Percentiles rank a stretch among this genome's conserved stretches.
Conservation (phyloP, 1,139 yeast species). For the Sugiyamaella xylanicola region DNA sequence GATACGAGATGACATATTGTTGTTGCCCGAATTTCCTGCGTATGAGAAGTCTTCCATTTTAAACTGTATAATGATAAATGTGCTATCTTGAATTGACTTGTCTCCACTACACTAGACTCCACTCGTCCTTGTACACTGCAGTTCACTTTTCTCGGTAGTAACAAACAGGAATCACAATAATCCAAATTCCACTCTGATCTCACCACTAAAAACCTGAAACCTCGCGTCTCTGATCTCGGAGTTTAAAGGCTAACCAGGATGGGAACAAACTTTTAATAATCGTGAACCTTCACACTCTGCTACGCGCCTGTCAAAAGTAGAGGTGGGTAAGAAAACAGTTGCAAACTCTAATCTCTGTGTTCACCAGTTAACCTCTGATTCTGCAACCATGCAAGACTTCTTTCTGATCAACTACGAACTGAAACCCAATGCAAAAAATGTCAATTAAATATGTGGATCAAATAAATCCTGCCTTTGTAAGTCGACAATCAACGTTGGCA, state of each 20-base stretch:
- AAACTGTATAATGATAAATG: not conserved
- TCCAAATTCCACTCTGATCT: too few species aligned
- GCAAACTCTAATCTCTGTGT: not conserved
- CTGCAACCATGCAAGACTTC: not conserved
- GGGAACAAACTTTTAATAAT: slow-evolving; percentile 5
- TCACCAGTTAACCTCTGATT: too few species aligned
- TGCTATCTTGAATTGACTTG: too few species aligned
- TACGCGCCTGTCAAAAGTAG: slow-evolving; percentile 10
- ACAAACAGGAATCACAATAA: not conserved
- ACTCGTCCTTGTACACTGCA: not conserved
- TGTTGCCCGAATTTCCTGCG: not conserved
- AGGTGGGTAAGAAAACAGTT: not conserved
- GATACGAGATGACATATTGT: slow-evolving; percentile 1
- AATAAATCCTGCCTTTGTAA: not conserved
- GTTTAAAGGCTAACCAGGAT: not conserved
- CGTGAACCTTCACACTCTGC: not conserved
- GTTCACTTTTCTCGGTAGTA: not conserved
- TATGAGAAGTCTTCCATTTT: slow-evolving; percentile 14
- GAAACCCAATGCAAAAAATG: not conserved
- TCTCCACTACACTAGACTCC: not conserved
- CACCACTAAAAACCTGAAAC: too few species aligned
- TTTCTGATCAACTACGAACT: not conserved
- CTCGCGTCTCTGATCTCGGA: not conserved
- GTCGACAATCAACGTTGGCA: too few species aligned
- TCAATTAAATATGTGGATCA: not conserved